These are phyloP conservation scores for Fusarium heterosporum DNA, from an alignment of 2,329 filamentous ascomycete genomes.

Conservation along the genomic window DNA sequence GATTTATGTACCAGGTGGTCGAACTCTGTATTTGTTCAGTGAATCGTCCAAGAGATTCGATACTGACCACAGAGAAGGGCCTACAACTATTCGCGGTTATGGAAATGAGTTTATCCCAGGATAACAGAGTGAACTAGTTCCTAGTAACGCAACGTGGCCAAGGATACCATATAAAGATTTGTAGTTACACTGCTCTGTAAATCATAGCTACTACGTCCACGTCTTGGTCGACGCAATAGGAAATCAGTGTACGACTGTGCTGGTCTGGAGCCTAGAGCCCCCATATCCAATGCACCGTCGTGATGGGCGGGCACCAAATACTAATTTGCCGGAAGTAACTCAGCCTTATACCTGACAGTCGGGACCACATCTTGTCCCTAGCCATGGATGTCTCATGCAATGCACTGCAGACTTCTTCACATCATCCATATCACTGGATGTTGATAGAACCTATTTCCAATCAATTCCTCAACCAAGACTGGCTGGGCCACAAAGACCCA, in stretches of 20 bases:
- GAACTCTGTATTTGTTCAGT: not conserved
- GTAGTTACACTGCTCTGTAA: not conserved
- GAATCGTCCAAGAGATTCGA: not conserved
- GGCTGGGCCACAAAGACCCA: not conserved
- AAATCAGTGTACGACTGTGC: conserved; percentile 10
- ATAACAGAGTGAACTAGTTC: not conserved
- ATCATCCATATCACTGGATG: conserved; percentile 8
- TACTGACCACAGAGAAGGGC: conserved; percentile 1
- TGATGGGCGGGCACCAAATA: not conserved
- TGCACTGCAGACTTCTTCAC: conserved; percentile 21
- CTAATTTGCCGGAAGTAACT: conserved; percentile 20
- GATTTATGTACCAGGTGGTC: conserved; percentile 19
- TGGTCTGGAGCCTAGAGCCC: not conserved
- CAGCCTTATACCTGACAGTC: conserved; percentile 42
- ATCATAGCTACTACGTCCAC: not conserved
- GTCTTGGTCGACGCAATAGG: conserved; percentile 5
- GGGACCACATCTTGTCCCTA: conserved; percentile 30
- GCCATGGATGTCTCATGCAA: conserved; percentile 13
- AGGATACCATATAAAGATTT: conserved; percentile 6
- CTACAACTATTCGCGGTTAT: not conserved
- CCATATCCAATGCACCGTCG: not conserved
- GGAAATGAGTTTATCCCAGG: not conserved
- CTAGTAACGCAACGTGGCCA: not conserved
- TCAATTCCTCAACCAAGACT: conserved; percentile 9
- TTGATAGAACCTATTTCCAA: conserved; percentile 6